Evolutionary conservation across 2,329 filamentous ascomycete genomes (phyloP), one percentile per base, ranked within the genome.

Genomic region (Stemphylium vesicarium): DNA sequence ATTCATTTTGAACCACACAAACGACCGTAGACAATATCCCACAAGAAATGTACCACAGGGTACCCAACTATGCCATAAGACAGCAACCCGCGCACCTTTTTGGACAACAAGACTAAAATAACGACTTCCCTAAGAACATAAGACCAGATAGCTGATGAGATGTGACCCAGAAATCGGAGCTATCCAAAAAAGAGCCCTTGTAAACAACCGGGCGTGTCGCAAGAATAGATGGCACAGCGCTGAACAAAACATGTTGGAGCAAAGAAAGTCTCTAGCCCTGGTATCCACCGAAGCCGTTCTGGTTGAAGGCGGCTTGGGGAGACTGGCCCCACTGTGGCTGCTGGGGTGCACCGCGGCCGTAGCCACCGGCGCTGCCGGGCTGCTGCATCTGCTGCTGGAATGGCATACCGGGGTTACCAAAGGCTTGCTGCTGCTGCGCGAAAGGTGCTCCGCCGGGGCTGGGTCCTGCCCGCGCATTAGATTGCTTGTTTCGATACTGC

Each of bases 301-400:
- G 73, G 62, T 80, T 81, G 65, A 78, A 80, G 56, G 71, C 72
- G 56, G 78, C 80, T 52, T 75, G 71, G 46, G 66, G 71, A 32
- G 81, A 81, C 69, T 83, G 81, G 57, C 79, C 80, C 80, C 83
- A 84, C 69, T 82, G 81, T 64, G 75, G 69, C 58, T 82, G 80
- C 54, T 81, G 80, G 51, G 80, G 82, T 60, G 82, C 82, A 62
- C 90, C 91, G 73, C 92, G 91, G 60, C 91, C 91, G 72, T 92
- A 96, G 58, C 91, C 91, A 68, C 90, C 91, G 66, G 90, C 89
- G 72, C 89, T 95, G 64, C 80, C 81, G 33, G 82, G 81, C 71
- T 79, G 80, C 56, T 66, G 65, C 61, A 67, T 66, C 62, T 75
- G 78, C 68, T 79, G 79, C 69, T 79, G 79, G 73, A 77, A 79